Evolutionary conservation across 1,139 yeast genomes (phyloP).

Genomic region (Kodamaea plutei): DNA sequence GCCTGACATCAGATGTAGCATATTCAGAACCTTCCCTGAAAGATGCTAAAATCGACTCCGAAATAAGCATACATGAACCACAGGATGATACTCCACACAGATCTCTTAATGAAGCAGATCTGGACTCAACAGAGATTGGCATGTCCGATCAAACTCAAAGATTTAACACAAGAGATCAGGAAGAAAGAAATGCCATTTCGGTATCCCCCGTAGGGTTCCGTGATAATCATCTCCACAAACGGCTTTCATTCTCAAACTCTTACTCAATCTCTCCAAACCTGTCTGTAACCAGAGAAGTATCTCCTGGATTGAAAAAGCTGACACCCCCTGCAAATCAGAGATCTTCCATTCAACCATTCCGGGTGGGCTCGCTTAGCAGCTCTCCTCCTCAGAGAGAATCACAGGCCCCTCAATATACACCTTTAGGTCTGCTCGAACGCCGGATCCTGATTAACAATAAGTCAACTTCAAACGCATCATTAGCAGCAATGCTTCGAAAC

Average conservation of each 20-base stretch:
- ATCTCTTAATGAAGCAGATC: too few species aligned
- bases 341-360: slow-evolving; percentile 53
- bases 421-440: slow-evolving; percentile 27
- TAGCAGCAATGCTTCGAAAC: slow-evolving; percentile 51
- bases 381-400: slow-evolving; percentile 36
- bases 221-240: slow-evolving; percentile 8
- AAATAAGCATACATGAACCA: too few species aligned
- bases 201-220: too few species aligned
- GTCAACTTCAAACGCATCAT: slow-evolving; percentile 52
- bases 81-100: too few species aligned
- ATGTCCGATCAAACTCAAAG: too few species aligned
- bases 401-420: slow-evolving; percentile 13
- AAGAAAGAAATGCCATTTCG: too few species aligned
- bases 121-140: not conserved
- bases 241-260: slow-evolving; percentile 18
- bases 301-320: slow-evolving; percentile 12
- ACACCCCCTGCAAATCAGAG: slow-evolving; percentile 22
- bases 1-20: too few species aligned
- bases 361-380: slow-evolving; percentile 56
- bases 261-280: slow-evolving; percentile 32
- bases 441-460: slow-evolving; percentile 42
- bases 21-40: too few species aligned
- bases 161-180: too few species aligned
- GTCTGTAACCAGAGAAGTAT: slow-evolving; percentile 10
- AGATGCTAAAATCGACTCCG: too few species aligned